Percentiles rank a stretch among this genome's conserved stretches.
phyloP scores from a whole-genome alignment of 345 rosid genomes.

The Luvunga scandens region DNA sequence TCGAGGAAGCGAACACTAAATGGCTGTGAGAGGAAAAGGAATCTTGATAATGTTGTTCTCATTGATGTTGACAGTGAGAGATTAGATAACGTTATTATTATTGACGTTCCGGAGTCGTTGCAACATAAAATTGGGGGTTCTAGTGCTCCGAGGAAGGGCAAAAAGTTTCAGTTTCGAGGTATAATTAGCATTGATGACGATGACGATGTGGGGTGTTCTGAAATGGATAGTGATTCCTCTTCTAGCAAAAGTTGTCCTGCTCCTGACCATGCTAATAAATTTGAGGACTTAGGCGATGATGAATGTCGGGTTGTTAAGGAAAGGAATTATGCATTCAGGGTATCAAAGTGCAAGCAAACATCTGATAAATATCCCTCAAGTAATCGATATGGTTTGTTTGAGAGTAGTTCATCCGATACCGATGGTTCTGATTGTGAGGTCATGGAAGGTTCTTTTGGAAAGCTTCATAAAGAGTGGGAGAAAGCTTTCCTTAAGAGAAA shows the following conservation, averaged over 20 bases:
- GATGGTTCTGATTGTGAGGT: conserved; percentile 74
- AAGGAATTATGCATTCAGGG: conserved; percentile 32
- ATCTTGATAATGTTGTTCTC: conserved; percentile 45
- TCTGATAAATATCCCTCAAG: conserved; percentile 23
- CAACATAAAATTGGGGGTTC: conserved; percentile 38
- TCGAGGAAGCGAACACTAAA: conserved; percentile 38
- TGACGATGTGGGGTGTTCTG: conserved; percentile 26
- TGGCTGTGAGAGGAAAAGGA: conserved; percentile 33
- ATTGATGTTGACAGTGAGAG: conserved; percentile 65
- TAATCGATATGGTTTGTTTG: conserved; percentile 48
- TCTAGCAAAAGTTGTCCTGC: conserved; percentile 35
- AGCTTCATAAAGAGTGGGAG: conserved; percentile 68
- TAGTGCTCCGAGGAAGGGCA: conserved; percentile 23
- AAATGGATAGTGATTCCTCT: conserved; percentile 34
- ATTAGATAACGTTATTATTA: conserved; percentile 46
- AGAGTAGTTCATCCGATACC: conserved; percentile 33
- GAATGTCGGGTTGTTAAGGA: conserved; percentile 43
- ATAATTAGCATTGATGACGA: conserved; percentile 74
- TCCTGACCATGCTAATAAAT: conserved; percentile 16
- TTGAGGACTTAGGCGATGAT: conserved; percentile 29
- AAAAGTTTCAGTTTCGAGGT: conserved; percentile 28
- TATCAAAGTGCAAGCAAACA: conserved; percentile 43
- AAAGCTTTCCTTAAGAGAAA: conserved; percentile 45
- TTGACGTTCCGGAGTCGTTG: conserved; percentile 60
- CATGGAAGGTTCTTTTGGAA: conserved; percentile 53